Evolutionary conservation across 805 yeast species (phyloP).

Genomic region (Kodamaea leandrae): DNA sequence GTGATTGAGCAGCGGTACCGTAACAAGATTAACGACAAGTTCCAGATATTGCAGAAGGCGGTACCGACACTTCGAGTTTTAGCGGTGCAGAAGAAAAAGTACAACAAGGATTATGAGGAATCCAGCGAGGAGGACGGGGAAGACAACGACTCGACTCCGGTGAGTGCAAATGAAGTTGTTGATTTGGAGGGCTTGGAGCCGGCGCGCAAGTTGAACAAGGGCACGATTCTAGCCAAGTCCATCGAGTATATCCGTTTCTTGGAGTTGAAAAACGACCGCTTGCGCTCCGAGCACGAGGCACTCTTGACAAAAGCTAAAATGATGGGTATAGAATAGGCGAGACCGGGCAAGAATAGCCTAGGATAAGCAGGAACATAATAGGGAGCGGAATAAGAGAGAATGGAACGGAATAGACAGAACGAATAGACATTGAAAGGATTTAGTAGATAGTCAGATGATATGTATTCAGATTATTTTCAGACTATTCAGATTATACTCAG

Average conservation of each 20-base stretch:
- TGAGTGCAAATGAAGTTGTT: slow-evolving; percentile 6
- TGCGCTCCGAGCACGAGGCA: slow-evolving; percentile 53
- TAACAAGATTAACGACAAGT: slow-evolving; percentile 42
- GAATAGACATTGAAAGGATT: no score
- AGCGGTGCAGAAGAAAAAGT: slow-evolving; percentile 21
- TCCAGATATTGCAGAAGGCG: slow-evolving; percentile 34
- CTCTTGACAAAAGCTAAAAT: slow-evolving; percentile 37
- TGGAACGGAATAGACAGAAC: not conserved
- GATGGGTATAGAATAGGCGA: slow-evolving; percentile 26
- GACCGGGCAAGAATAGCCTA: not conserved
- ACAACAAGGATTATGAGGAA: slow-evolving; percentile 13
- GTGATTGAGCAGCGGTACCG: slow-evolving; percentile 44
- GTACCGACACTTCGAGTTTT: slow-evolving; percentile 39
- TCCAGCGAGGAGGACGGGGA: slow-evolving; percentile 14
- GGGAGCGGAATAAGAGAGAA: not conserved
- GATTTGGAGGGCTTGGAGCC: slow-evolving; percentile 75
- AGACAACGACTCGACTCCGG: slow-evolving; percentile 6
- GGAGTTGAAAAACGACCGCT: slow-evolving; percentile 53
- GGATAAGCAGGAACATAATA: no score
- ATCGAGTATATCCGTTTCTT: slow-evolving; percentile 76
- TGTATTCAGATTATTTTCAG: no score
- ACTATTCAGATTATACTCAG: no score
- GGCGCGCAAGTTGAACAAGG: slow-evolving; percentile 72
- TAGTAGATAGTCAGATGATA: no score
- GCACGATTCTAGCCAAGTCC: slow-evolving; percentile 72